A percentile compares a stretch with the other conserved stretches of the same genome.
phyloP scores from a whole-genome alignment of 345 rosid genomes.

The Trapa incisa region DNA sequence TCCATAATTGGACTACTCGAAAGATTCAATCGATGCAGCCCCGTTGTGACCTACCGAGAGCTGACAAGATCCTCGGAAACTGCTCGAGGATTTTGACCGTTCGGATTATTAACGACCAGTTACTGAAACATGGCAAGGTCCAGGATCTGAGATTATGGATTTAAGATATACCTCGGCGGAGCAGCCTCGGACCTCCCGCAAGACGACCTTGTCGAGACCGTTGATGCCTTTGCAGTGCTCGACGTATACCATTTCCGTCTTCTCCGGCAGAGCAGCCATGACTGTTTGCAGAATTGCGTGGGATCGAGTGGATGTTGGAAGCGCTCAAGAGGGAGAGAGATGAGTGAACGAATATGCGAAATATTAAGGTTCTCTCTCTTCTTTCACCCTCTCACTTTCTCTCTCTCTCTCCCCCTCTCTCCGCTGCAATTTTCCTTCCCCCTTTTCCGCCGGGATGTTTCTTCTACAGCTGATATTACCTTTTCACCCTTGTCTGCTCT shows the following conservation, averaged over 20 bases:
- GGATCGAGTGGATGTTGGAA: neutral
- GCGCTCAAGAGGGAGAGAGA: neutral
- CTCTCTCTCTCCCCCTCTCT: too few species aligned
- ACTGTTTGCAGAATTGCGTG: neutral
- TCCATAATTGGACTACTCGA: neutral
- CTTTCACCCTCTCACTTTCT: too few species aligned
- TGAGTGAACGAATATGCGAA: neutral
- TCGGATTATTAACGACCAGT: neutral
- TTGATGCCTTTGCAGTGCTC: slow-evolving; percentile 51
- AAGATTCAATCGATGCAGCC: neutral
- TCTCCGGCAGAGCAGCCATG: slow-evolving; percentile 15
- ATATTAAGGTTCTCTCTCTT: neutral
- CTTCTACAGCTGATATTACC: neutral
- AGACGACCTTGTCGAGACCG: slow-evolving; percentile 62
- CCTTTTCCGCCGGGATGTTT: neutral
- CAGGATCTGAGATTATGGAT: neutral
- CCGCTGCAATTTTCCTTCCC: neutral
- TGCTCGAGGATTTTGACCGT: neutral
- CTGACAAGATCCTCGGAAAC: neutral
- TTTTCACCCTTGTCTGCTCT: neutral
- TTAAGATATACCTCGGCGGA: slow-evolving; percentile 53
- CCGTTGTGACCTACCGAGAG: neutral
- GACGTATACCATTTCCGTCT: slow-evolving; percentile 14
- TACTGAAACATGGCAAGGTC: neutral
- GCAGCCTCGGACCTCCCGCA: slow-evolving; percentile 43